Conservation (phyloP, 768 basidiomycete species). For the Boletus insuetus region DNA sequence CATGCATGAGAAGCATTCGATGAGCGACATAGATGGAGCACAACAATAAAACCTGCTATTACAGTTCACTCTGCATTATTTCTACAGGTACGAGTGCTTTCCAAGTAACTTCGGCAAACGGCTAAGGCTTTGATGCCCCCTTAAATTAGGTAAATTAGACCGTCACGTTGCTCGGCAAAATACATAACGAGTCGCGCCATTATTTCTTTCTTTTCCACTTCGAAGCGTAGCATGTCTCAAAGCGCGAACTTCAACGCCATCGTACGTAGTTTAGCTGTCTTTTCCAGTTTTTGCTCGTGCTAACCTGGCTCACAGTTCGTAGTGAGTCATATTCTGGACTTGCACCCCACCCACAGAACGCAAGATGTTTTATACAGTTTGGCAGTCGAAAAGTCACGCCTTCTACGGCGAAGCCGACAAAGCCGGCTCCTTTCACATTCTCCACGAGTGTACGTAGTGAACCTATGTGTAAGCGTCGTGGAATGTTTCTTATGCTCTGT, state of each 20-base stretch:
- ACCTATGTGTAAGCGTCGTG: neutral
- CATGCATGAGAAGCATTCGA: no score
- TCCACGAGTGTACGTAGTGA: neutral
- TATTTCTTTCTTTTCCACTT: neutral
- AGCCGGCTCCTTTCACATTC: constrained; percentile 6
- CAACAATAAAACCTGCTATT: no score
- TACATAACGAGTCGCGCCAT: no score
- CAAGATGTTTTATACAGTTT: neutral
- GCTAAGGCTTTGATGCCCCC: no score
- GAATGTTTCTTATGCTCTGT: neutral
- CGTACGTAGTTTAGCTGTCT: neutral
- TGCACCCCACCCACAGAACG: no score
- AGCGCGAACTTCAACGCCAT: neutral
- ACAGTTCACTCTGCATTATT: no score
- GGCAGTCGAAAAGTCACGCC: constrained; percentile 1
- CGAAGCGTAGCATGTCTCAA: neutral
- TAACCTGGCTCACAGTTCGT: neutral
- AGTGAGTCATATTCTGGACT: neutral
- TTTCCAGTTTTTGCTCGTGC: neutral
- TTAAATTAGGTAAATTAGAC: no score
- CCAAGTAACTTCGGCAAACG: no score
- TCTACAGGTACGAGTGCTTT: no score
- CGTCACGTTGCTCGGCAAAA: no score
- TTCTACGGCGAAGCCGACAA: neutral
- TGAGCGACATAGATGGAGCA: no score